A percentile compares a stretch with the other conserved stretches of the same genome.
phyloP scores from a whole-genome alignment of 345 rosid species.

The Dipteronia sinensis region DNA sequence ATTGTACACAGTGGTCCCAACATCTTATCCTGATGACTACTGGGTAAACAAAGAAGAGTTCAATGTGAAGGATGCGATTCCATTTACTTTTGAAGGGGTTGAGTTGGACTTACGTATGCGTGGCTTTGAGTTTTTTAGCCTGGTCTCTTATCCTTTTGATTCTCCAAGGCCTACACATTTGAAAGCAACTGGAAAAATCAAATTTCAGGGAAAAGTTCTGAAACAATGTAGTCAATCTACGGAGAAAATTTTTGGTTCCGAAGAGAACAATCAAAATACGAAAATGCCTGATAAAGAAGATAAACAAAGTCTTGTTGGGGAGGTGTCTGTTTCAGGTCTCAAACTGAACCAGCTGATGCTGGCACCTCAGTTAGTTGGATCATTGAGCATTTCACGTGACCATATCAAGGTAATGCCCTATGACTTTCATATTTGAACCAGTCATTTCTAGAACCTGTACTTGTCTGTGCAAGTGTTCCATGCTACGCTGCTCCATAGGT shows the following conservation, averaged over 20 bases:
- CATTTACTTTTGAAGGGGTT: conserved; percentile 83
- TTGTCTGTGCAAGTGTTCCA: conserved; percentile 3
- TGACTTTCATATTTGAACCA: conserved; percentile 10
- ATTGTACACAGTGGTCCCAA: conserved; percentile 69
- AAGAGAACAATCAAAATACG: conserved; percentile 32
- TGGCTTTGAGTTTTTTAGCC: conserved; percentile 92
- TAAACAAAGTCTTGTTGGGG: conserved; percentile 66
- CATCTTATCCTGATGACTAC: conserved; percentile 68
- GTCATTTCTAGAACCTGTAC: not conserved
- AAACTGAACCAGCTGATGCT: conserved; percentile 89
- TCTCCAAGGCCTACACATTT: conserved; percentile 92
- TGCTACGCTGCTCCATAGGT: not conserved
- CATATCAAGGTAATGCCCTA: conserved; percentile 64
- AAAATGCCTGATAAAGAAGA: conserved; percentile 33
- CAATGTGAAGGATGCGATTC: conserved; percentile 43
- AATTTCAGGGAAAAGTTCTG: conserved; percentile 80
- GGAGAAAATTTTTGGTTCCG: conserved; percentile 35
- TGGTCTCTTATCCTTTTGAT: conserved; percentile 86
- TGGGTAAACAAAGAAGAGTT: conserved; percentile 47
- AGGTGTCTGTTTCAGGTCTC: conserved; percentile 81
- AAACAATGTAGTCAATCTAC: conserved; percentile 33
- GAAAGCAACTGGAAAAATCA: conserved; percentile 91
- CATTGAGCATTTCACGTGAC: conserved; percentile 72
- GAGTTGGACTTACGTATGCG: conserved; percentile 96
- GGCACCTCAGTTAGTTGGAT: conserved; percentile 90